Percentiles rank a stretch among this genome's conserved stretches.
These are phyloP conservation scores for Psidium guajava DNA, from an alignment of 345 rosid species.

Conservation along the genomic window DNA sequence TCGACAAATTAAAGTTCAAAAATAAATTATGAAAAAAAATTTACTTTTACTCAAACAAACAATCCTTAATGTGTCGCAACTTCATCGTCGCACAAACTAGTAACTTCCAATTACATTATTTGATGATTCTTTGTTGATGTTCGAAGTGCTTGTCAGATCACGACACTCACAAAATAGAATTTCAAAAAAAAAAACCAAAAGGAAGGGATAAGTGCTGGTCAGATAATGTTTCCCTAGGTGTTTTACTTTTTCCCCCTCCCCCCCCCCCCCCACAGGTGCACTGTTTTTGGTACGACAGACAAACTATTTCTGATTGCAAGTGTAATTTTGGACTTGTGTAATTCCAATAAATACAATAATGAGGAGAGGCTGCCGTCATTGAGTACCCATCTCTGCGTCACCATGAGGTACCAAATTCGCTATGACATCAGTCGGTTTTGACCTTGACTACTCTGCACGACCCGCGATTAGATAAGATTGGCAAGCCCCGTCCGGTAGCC, in stretches of 20 bases:
- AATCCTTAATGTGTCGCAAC: too few species aligned
- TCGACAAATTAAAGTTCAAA: too few species aligned
- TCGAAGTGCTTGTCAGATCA: too few species aligned
- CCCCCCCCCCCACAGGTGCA: background rate
- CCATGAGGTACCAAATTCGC: background rate
- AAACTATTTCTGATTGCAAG: background rate
- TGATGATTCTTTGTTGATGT: too few species aligned
- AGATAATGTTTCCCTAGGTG: background rate
- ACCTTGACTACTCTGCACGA: background rate
- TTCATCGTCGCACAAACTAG: too few species aligned
- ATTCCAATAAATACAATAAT: background rate
- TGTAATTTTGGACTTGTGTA: background rate
- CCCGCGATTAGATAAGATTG: background rate
- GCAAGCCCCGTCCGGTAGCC: background rate
- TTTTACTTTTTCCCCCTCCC: background rate
- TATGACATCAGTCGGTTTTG: background rate
- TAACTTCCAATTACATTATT: background rate
- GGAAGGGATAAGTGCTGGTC: background rate
- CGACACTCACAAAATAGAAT: background rate
- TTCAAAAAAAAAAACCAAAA: background rate
- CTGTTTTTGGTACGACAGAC: background rate
- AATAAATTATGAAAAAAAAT: too few species aligned
- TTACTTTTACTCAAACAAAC: too few species aligned
- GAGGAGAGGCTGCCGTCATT: background rate
- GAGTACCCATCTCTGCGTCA: fast-evolving